A percentile compares a stretch with the other conserved stretches of the same genome.
phyloP scores from a whole-genome alignment of 345 rosid genomes.

The Odontarrhena argentea region DNA sequence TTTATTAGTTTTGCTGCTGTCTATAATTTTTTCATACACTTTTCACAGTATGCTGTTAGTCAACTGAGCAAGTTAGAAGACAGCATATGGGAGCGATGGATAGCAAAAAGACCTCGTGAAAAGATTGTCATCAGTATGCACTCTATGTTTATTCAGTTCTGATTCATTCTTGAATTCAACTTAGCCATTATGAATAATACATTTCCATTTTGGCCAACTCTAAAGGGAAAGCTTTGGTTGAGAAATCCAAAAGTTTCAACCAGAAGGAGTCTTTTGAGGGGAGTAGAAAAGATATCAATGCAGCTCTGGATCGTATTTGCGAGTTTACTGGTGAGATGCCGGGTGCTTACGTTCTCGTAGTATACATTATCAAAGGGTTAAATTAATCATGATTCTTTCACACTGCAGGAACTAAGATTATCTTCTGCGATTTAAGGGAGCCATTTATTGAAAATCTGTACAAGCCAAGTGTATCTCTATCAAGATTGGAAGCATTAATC shows the following conservation, averaged over 20 bases:
- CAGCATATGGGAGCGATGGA: constrained; percentile 88
- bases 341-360: constrained; percentile 5
- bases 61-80: constrained; percentile 93
- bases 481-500: constrained; percentile 76
- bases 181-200: constrained; percentile 12
- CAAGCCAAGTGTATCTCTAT: constrained; percentile 72
- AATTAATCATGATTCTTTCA: constrained; percentile 23
- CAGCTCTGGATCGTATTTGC: constrained; percentile 83
- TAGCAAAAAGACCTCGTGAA: constrained; percentile 62
- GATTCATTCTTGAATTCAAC: constrained; percentile 5
- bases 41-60: constrained; percentile 84
- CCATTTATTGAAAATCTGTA: constrained; percentile 81
- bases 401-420: constrained; percentile 82
- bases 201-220: constrained; percentile 19
- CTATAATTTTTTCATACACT: constrained; percentile 32
- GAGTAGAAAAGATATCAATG: constrained; percentile 82
- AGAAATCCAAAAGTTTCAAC: constrained; percentile 63
- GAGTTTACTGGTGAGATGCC: constrained; percentile 73
- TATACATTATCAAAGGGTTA: constrained; percentile 6
- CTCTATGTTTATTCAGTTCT: constrained; percentile 8
- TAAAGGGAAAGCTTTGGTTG: constrained; percentile 62
- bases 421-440: constrained; percentile 90
- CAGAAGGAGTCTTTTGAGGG: constrained; percentile 86
- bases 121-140: constrained; percentile 62
- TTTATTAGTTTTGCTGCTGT: constrained; percentile 18